Conservation (phyloP, 495 filamentous ascomycete genomes). For the Hyaloscypha finlandica region DNA sequence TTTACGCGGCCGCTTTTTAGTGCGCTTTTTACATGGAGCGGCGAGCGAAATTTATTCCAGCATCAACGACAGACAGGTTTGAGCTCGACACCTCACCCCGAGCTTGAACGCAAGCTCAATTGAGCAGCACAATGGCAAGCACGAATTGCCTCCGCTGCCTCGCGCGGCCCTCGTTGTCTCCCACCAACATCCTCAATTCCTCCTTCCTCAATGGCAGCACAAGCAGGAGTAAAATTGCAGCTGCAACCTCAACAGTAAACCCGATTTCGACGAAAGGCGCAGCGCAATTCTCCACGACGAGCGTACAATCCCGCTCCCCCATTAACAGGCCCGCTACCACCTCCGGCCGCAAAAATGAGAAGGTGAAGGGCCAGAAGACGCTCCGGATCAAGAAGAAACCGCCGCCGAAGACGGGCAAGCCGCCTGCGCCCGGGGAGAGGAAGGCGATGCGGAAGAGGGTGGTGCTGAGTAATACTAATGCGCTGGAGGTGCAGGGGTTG, state of each 20-base stretch:
- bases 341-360: constrained; percentile 37
- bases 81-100: not conserved
- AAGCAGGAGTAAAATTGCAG: no score
- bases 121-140: constrained; percentile 5
- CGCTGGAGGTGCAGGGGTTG: constrained; percentile 70
- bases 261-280: no score
- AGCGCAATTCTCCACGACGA: no score
- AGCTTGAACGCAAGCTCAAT: not conserved
- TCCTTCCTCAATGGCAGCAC: no score
- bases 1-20: constrained; percentile 32
- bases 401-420: constrained; percentile 44
- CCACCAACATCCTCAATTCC: not conserved
- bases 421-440: constrained; percentile 73
- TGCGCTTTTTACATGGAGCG: not conserved
- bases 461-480: constrained; percentile 91
- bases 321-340: constrained; percentile 13
- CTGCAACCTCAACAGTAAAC: no score
- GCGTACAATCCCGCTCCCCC: no score
- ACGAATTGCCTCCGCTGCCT: constrained; percentile 2
- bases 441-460: constrained; percentile 86
- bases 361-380: constrained; percentile 38
- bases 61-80: no score
- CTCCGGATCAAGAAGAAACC: constrained; percentile 57
- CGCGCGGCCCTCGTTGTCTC: not conserved
- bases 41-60: not conserved